phyloP scores from a whole-genome alignment of 2,329 filamentous ascomycete genomes.

The Podosphaera fusca region DNA sequence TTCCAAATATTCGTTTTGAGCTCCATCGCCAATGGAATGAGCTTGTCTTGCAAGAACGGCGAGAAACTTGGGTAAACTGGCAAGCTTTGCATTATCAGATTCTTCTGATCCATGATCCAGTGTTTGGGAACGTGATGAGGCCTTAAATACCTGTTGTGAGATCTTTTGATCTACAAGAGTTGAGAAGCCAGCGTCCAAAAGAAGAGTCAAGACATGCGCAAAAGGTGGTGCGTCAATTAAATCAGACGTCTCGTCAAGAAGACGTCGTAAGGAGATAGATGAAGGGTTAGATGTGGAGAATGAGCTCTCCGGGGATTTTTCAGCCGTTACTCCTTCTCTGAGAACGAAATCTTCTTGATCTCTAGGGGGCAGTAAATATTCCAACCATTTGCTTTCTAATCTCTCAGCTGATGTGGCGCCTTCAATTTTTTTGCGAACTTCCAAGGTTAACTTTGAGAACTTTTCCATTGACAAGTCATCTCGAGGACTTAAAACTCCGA shows the following conservation, averaged over 20 bases:
- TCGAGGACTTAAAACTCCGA: slow-evolving; percentile 68
- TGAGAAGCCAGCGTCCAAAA: slow-evolving; percentile 74
- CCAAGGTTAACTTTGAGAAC: slow-evolving; percentile 57
- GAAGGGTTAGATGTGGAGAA: slow-evolving; percentile 17
- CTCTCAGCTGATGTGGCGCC: slow-evolving; percentile 42
- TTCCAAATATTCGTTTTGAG: slow-evolving; percentile 45
- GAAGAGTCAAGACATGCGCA: slow-evolving; percentile 58
- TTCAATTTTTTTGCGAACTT: slow-evolving; percentile 70
- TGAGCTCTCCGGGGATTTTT: slow-evolving; percentile 17
- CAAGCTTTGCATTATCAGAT: slow-evolving; percentile 25
- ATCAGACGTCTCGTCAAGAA: slow-evolving; percentile 90
- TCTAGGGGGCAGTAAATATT: slow-evolving; percentile 56
- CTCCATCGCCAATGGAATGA: slow-evolving; percentile 63
- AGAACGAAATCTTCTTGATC: slow-evolving; percentile 68
- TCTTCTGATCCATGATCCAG: slow-evolving; percentile 22
- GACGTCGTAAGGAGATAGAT: slow-evolving; percentile 40
- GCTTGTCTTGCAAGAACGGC: slow-evolving; percentile 81
- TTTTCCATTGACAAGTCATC: slow-evolving; percentile 67
- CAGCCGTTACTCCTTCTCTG: slow-evolving; percentile 50
- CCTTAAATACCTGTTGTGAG: slow-evolving; percentile 54
- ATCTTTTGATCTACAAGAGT: slow-evolving; percentile 66
- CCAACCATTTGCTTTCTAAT: slow-evolving; percentile 42
- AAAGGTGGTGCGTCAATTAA: slow-evolving; percentile 87
- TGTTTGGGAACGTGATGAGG: slow-evolving; percentile 18
- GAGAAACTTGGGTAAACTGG: slow-evolving; percentile 71